Conservation (phyloP, 73 alveolate species). For the Tetrahymena borealis region DNA sequence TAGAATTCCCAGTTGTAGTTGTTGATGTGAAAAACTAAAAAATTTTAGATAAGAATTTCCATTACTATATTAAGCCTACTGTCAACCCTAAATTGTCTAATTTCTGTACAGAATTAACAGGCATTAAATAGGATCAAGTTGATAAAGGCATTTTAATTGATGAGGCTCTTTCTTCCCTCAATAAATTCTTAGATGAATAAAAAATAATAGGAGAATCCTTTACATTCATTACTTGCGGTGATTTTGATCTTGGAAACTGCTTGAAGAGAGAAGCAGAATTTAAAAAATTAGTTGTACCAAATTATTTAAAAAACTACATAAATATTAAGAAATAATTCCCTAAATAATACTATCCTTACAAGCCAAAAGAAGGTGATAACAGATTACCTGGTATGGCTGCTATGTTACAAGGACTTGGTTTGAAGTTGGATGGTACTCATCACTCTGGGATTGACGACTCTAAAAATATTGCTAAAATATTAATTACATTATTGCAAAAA, state of each 20-base stretch:
- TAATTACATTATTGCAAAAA: background rate
- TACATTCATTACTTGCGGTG: background rate
- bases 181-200: constrained; percentile 19
- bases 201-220: background rate
- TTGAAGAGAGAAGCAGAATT: background rate
- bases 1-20: constrained; percentile 73
- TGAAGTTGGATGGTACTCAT: constrained; percentile 62
- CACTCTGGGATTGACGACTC: constrained; percentile 80
- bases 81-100: constrained; percentile 62
- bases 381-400: constrained; percentile 51
- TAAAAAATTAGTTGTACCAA: background rate
- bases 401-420: constrained; percentile 51
- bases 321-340: background rate
- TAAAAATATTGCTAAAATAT: constrained; percentile 55
- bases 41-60: constrained; percentile 46
- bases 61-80: constrained; percentile 65
- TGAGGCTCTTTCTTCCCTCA: constrained; percentile 49
- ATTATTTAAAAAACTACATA: background rate
- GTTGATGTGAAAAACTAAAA: constrained; percentile 41
- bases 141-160: constrained; percentile 54
- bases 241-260: background rate
- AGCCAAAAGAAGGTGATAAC: background rate
- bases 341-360: background rate
- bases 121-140: constrained; percentile 70
- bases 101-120: constrained; percentile 79